Evolutionary conservation across 2,329 filamentous ascomycete genomes (phyloP), one percentile per base, ranked within the genome.

Genomic region (Didymella sp.): DNA sequence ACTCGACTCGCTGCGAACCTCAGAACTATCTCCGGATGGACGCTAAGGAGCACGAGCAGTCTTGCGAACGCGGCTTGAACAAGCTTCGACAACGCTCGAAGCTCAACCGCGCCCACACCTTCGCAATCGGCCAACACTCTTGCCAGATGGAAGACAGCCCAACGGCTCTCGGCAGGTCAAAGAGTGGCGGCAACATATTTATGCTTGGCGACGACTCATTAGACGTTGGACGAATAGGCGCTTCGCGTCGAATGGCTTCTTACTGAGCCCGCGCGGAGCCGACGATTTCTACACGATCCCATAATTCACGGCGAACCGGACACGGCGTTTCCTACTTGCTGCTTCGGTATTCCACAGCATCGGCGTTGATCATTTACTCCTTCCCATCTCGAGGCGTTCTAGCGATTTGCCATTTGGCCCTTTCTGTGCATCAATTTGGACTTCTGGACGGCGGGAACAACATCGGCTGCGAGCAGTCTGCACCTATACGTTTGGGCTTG

Each of bases 1-100:
- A 96, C 75, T 87, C 88, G 49, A 80, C 84, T 43, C 87, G 93
- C 59, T 99, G 95, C 82, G 95, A 88, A 69, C 95, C 95, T 21
- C 93, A 96, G 70, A 92, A 94, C 73, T 99, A 99, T 73, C 91
- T 99, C 57, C 92, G 95, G 77, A 99, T 99, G 95, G 90, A 88
- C 64, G 91, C 90, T 63, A 90, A 94, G 73, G 91, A 94, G 74
- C 93, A 99, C 77, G 90, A 92, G 68, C 88, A 88, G 70, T 95
- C 93, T 40, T 98, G 95, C 75, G 95, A 99, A 80, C 90, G 92
- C 67, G 94, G 96, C 70, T 89, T 99, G 82, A 92, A 92, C 70
- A 93, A 92, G 74, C 87, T 99, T 69, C 94, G 96, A 77, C 89
- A 95, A 74, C 87, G 93, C 69, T 89, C 90, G 66, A 95, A 94